Conservation (phyloP, 176 grass and related monocot species). For the Oryza australiensis region DNA sequence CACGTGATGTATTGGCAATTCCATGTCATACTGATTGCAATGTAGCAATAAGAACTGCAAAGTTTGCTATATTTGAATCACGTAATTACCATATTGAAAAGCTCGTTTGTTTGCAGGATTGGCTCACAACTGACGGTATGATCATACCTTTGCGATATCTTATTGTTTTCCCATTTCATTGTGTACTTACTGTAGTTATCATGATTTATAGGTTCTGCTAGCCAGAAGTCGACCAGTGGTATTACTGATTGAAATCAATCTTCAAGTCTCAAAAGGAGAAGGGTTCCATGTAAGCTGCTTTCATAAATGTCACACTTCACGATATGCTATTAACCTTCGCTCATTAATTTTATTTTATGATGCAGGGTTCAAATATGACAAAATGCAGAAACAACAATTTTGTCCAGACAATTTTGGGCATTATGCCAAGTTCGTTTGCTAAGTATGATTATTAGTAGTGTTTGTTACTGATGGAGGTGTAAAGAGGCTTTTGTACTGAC, state of each 20-base stretch:
- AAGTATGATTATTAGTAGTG: background rate
- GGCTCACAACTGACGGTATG: conserved; percentile 27
- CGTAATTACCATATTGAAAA: background rate
- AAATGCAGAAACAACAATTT: background rate
- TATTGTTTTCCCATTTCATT: background rate
- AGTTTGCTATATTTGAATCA: background rate
- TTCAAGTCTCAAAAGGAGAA: background rate
- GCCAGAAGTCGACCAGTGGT: background rate
- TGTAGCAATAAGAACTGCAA: conserved; percentile 29
- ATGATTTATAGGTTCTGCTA: background rate
- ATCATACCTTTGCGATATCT: background rate
- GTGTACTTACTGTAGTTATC: background rate
- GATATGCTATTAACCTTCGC: background rate
- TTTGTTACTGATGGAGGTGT: conserved; percentile 19
- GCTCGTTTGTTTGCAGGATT: conserved; percentile 32
- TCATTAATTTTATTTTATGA: background rate
- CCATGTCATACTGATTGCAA: conserved; percentile 10
- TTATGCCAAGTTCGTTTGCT: background rate
- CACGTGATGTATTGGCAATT: conserved; percentile 33
- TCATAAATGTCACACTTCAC: background rate
- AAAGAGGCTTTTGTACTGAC: conserved; percentile 12
- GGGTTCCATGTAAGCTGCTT: conserved; percentile 13
- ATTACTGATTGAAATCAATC: background rate
- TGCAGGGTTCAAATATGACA: conserved; percentile 3
- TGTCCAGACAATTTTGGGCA: background rate